Conservation (phyloP, 2,329 filamentous ascomycete species). For the Lomentospora prolificans region DNA sequence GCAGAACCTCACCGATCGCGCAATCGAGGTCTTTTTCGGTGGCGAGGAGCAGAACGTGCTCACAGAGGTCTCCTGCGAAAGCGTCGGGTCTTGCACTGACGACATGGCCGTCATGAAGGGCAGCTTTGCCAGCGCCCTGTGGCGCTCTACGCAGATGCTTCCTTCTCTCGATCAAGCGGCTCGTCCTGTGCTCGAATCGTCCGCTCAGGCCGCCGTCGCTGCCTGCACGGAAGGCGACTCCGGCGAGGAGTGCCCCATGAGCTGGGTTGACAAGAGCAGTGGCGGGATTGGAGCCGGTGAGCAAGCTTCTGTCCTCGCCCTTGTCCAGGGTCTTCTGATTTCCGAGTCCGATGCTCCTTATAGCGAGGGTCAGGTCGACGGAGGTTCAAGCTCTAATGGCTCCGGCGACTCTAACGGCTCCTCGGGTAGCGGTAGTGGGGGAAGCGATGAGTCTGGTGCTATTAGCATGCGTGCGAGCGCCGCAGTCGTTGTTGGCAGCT, state of each 20-base stretch:
- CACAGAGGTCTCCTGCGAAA: constrained; percentile 61
- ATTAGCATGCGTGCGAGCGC: not conserved
- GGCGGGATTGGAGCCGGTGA: constrained; percentile 48
- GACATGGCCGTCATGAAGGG: constrained; percentile 63
- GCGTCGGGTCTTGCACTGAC: constrained; percentile 41
- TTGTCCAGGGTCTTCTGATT: constrained; percentile 48
- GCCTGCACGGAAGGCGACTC: constrained; percentile 46
- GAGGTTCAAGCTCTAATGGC: not conserved
- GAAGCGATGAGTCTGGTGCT: not conserved
- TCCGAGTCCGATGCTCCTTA: constrained; percentile 10
- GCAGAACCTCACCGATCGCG: constrained; percentile 39
- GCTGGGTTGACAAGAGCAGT: constrained; percentile 50
- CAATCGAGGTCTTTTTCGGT: constrained; percentile 41
- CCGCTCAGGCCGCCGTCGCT: constrained; percentile 44
- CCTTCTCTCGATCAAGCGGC: constrained; percentile 42
- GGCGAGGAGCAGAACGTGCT: constrained; percentile 40
- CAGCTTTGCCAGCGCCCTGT: constrained; percentile 56
- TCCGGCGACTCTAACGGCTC: not conserved
- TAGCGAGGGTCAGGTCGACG: not conserved
- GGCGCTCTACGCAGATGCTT: constrained; percentile 44
- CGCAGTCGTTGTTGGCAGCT: not conserved
- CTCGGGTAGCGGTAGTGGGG: not conserved
- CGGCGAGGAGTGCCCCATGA: constrained; percentile 47
- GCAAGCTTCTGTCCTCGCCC: constrained; percentile 56
- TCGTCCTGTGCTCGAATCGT: constrained; percentile 35